Conservation (phyloP, 2,329 filamentous ascomycete genomes). For the Phialophora chinensis region DNA sequence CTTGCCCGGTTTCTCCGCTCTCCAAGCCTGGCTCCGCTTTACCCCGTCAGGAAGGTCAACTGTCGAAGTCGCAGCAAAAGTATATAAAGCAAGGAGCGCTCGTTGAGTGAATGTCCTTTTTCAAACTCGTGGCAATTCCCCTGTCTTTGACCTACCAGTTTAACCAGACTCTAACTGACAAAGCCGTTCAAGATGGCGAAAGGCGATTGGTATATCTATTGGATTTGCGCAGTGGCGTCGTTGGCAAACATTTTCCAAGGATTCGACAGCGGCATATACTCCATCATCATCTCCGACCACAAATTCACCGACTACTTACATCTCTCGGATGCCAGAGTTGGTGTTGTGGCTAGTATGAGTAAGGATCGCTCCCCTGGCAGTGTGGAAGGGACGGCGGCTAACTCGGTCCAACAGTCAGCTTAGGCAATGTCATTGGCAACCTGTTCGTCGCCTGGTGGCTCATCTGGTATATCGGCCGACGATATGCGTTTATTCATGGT, state of each 20-base stretch:
- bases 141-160: not conserved
- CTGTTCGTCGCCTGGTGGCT: not conserved
- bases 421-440: not conserved
- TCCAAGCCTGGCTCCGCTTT: not conserved
- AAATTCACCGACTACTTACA: slow-evolving; percentile 16
- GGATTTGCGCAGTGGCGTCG: slow-evolving; percentile 14
- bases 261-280: slow-evolving; percentile 18
- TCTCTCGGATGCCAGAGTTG: slow-evolving; percentile 11
- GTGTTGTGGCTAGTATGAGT: slow-evolving; percentile 20
- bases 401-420: not conserved
- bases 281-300: slow-evolving; percentile 18
- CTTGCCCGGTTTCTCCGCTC: no score
- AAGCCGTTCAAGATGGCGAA: not conserved
- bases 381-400: not conserved
- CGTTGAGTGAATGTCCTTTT: not conserved
- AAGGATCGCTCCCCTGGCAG: not conserved
- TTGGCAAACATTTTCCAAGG: slow-evolving; percentile 19
- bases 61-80: not conserved
- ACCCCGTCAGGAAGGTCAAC: not conserved
- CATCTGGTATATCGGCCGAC: not conserved
- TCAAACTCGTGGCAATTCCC: not conserved
- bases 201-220: not conserved
- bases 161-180: not conserved
- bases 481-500: not conserved
- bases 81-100: not conserved